Evolutionary conservation across 192 early-diverging fungal genomes (phyloP), one percentile per base, ranked within the genome.

Genomic region (Phlyctochytrium arcticum): DNA sequence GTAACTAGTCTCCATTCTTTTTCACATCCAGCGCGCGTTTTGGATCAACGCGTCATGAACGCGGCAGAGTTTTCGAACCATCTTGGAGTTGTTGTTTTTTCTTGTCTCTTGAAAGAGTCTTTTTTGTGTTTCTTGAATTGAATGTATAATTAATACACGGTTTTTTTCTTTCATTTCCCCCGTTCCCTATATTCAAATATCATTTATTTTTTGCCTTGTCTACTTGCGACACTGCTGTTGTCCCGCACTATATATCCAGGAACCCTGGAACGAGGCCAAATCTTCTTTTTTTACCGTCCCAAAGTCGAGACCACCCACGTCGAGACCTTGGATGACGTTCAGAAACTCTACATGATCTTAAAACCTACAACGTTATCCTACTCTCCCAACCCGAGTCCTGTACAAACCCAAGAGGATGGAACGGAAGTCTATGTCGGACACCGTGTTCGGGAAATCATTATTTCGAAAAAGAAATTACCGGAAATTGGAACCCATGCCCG

Each of bases 221-320:
- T n/a, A n/a, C n/a, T n/a, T n/a, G n/a, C n/a, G n/a, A n/a, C n/a
- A n/a, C n/a, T n/a, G n/a, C n/a, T n/a, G n/a, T n/a, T n/a, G n/a
- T n/a, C n/a, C 0, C 26, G n/a, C 9, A 17, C 8, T 32, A 57
- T 2, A n/a, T 15, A 35, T 54, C 17, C 49, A 54, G 48, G 48
- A 19, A 34, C 37, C 27, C 24, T 77, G 9, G 77, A 79, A 50
- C 60, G 69, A 19, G 77, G 77, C 24, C 77, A 78, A 27, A 74
- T 79, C 34, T 78, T 66, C 37, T 79, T 79, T 56, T 67, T 79
- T 36, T 79, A 78, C 56, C 55, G 75, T 0, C 77, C 75, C 35
- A 79, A 79, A 68, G 55, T 78, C 17, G 67, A 55, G 39, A 29
- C 8, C 3, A 55, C 60, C 3, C 27, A 75, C 7, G 61, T 44